phyloP scores from a whole-genome alignment of 352 stramenopile species.

The Phytophthora sojae region DNA sequence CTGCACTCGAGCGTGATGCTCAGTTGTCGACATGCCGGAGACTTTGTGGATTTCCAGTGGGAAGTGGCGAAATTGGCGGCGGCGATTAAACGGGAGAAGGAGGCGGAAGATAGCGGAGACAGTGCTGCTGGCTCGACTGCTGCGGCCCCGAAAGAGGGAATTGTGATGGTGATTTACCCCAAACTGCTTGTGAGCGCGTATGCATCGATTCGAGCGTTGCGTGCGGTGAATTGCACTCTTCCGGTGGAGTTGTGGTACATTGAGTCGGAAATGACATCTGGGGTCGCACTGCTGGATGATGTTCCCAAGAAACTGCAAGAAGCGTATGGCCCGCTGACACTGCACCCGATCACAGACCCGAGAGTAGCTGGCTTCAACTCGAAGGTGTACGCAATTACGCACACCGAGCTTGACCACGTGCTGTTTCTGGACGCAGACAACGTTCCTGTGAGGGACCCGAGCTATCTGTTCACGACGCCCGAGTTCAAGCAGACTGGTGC shows the following conservation, averaged over 20 bases:
- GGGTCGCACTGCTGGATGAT: not conserved
- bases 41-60: conserved; percentile 54
- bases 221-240: not conserved
- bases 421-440: conserved; percentile 11
- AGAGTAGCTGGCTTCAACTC: not conserved
- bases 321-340: not conserved
- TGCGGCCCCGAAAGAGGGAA: not conserved
- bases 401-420: not conserved
- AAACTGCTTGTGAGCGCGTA: conserved; percentile 7
- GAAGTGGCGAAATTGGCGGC: conserved; percentile 23
- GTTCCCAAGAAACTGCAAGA: conserved; percentile 3
- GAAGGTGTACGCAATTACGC: conserved; percentile 6
- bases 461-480: conserved; percentile 3
- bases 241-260: conserved; percentile 7
- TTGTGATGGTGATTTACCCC: conserved; percentile 10
- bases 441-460: conserved; percentile 4
- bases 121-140: not conserved
- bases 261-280: not conserved
- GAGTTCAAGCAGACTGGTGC: conserved; percentile 7
- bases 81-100: conserved; percentile 21
- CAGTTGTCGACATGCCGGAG: conserved; percentile 50
- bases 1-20: conserved; percentile 48
- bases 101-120: conserved; percentile 1
- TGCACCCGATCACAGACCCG: not conserved
- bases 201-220: conserved; percentile 1